phyloP scores from a whole-genome alignment of 257 asterid genomes.

The Linaria vulgaris region DNA sequence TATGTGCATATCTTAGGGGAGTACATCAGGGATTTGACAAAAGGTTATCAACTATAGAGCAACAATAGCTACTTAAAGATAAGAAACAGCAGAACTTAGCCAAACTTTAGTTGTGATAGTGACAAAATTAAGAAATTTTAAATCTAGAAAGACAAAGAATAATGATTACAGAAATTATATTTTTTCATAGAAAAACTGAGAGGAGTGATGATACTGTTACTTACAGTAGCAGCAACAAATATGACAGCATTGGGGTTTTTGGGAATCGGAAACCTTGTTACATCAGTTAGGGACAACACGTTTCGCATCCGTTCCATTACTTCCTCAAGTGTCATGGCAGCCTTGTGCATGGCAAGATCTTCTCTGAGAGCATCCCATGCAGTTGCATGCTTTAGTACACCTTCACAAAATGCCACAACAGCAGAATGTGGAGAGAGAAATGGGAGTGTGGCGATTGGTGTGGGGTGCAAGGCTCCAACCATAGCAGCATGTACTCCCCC shows the following conservation, averaged over 20 bases:
- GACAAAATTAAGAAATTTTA: too few relatives aligned
- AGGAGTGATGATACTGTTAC: conserved; percentile 27
- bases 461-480: conserved; percentile 95
- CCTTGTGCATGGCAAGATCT: conserved; percentile 57
- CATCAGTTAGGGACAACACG: conserved; percentile 89
- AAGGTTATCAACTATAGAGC: too few relatives aligned
- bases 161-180: too few relatives aligned
- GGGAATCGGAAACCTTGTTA: conserved; percentile 89
- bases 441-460: conserved; percentile 89
- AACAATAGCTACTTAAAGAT: too few relatives aligned
- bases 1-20: too few relatives aligned
- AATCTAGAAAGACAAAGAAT: too few relatives aligned
- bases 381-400: conserved; percentile 83
- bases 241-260: conserved; percentile 82
- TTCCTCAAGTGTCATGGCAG: conserved; percentile 66
- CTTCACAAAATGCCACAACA: conserved; percentile 95
- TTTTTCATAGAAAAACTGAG: not conserved
- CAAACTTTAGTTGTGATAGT: too few relatives aligned
- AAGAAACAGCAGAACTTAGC: too few relatives aligned
- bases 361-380: conserved; percentile 96
- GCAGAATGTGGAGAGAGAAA: conserved; percentile 98
- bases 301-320: conserved; percentile 84
- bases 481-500: conserved; percentile 99
- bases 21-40: too few relatives aligned
- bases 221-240: conserved; percentile 91